phyloP scores from a whole-genome alignment of 768 basidiomycete genomes.

The Russula sp. region DNA sequence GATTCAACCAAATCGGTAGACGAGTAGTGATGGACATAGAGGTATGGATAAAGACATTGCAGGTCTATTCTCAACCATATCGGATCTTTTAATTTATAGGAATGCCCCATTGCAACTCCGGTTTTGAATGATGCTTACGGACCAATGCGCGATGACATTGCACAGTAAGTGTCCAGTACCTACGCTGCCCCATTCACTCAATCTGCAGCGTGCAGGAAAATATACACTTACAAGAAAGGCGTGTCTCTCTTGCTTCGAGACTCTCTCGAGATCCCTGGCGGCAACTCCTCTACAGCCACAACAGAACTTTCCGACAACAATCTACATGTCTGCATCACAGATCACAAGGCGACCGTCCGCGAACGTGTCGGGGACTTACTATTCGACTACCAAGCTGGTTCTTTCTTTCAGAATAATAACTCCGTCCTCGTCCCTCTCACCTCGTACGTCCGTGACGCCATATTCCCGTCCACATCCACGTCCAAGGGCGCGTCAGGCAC shows the following conservation, averaged over 20 bases:
- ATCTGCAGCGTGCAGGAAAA: slow-evolving; percentile 45
- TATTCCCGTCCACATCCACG: slow-evolving; percentile 37
- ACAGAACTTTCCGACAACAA: slow-evolving; percentile 29
- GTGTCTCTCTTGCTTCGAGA: slow-evolving; percentile 90
- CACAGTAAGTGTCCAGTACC: slow-evolving; percentile 41
- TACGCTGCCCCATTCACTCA: neutral
- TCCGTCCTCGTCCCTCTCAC: slow-evolving; percentile 79
- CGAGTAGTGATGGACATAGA: slow-evolving; percentile 85
- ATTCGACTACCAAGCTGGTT: slow-evolving; percentile 81
- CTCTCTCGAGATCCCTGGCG: slow-evolving; percentile 43
- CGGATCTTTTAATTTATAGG: slow-evolving; percentile 36
- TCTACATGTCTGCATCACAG: slow-evolving; percentile 73
- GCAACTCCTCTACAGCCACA: slow-evolving; percentile 22
- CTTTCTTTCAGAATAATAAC: slow-evolving; percentile 99
- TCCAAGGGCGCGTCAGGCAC: slow-evolving; percentile 13
- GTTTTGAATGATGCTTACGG: slow-evolving; percentile 64
- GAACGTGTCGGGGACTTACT: slow-evolving; percentile 74
- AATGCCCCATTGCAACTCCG: slow-evolving; percentile 86
- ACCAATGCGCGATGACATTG: slow-evolving; percentile 55
- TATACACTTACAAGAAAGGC: slow-evolving; percentile 74
- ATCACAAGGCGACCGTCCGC: slow-evolving; percentile 73
- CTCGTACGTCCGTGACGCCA: slow-evolving; percentile 71
- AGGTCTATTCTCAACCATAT: neutral
- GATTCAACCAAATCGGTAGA: slow-evolving; percentile 77
- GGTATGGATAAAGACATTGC: slow-evolving; percentile 34